phyloP scores from a whole-genome alignment of 2,329 filamentous ascomycete species.

The Fusarium neocosmosporiellum region DNA sequence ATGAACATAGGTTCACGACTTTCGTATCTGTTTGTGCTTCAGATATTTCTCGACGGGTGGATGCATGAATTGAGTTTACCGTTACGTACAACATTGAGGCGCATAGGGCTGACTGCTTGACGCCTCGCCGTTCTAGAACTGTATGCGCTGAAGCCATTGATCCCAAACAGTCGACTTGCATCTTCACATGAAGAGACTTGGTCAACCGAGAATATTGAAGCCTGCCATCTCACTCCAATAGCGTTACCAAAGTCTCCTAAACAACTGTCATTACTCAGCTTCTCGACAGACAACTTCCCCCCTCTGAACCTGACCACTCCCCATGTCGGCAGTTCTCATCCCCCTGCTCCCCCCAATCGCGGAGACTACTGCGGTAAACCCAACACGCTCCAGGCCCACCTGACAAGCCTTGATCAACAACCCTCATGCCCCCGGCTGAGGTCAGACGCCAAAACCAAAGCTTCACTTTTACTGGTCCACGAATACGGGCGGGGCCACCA shows the following conservation, averaged over 20 bases:
- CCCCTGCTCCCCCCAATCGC: background rate
- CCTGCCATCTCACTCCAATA: background rate
- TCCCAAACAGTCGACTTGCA: background rate
- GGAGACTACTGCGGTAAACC: background rate
- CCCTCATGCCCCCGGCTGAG: background rate
- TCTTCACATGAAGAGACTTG: background rate
- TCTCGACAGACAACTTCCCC: background rate
- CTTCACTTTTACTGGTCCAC: background rate
- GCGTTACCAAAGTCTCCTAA: background rate
- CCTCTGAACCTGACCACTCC: background rate
- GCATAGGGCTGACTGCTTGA: background rate
- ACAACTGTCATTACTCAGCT: no score
- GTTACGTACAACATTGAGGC: no score
- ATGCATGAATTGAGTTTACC: background rate
- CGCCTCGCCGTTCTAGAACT: background rate
- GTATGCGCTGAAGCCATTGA: background rate
- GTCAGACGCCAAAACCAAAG: background rate
- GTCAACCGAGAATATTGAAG: background rate
- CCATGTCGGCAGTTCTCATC: background rate
- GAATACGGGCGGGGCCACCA: background rate
- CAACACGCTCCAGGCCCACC: background rate
- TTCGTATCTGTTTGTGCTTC: background rate
- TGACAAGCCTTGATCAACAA: background rate
- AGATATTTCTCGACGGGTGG: background rate
- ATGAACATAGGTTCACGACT: background rate